A percentile compares a stretch with the other conserved stretches of the same genome.
Evolutionary conservation across 2,329 filamentous ascomycete genomes (phyloP).

Genomic region (Claviceps sp.): DNA sequence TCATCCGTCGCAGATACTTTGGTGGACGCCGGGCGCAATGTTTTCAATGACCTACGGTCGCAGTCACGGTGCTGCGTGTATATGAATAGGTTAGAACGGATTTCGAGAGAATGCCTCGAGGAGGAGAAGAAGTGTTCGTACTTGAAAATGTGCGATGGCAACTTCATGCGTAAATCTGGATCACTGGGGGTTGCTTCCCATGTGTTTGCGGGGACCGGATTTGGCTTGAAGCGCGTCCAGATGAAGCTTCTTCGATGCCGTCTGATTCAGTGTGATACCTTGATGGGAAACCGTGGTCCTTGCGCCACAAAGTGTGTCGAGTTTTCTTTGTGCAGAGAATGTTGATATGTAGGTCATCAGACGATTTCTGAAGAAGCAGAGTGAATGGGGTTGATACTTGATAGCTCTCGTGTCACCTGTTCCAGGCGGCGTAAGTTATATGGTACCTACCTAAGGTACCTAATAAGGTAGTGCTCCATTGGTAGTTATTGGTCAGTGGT

Average conservation of each 20-base stretch:
- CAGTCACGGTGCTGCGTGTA: constrained; percentile 2
- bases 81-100: not conserved
- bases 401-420: constrained; percentile 16
- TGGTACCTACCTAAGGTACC: not conserved
- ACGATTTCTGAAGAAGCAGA: constrained; percentile 15
- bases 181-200: not conserved
- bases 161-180: not conserved
- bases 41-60: constrained; percentile 8
- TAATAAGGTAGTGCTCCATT: not conserved
- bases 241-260: not conserved
- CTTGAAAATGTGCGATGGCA: not conserved
- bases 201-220: not conserved
- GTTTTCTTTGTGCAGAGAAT: constrained; percentile 4
- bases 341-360: constrained; percentile 15
- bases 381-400: constrained; percentile 12
- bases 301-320: not conserved
- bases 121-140: not conserved
- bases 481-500: too few relatives aligned
- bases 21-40: constrained; percentile 17
- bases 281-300: not conserved
- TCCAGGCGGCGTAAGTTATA: constrained; percentile 16
- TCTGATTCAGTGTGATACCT: not conserved
- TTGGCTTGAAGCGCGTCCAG: not conserved
- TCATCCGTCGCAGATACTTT: constrained; percentile 35
- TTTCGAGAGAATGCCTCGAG: not conserved